Evolutionary conservation across 345 rosid genomes (phyloP), one percentile per base, ranked within the genome.

Genomic region (Geranium rotundifolium): DNA sequence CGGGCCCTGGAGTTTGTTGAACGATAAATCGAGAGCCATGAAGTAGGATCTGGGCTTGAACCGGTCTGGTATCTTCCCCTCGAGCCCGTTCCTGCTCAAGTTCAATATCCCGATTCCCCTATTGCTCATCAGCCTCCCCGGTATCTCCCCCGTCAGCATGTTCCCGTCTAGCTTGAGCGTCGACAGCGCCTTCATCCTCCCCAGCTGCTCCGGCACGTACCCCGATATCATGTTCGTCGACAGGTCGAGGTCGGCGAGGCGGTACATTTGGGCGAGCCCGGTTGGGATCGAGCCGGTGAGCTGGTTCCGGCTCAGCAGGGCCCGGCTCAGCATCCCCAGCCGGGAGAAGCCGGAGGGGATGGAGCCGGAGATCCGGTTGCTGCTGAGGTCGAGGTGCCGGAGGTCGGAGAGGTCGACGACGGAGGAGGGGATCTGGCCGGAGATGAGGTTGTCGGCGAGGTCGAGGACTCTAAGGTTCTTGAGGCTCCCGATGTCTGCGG

Each of bases 231-330:
- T 80, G 82, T 92, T 92, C 67, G 61, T 71, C n/a, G 87, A 77
- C 60, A 92, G 72, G 71, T 85, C 98, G 73, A 92, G 73, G 68
- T 92, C 96, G 4, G 95, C 98, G 37, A 92, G 84, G 66, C 95
- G 78, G 41, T 65, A 4, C 76, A 89, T 72, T 52, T 77, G 75
- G 19, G 89, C 66, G 2, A 92, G 72, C 1, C 96, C 85, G 52
- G 17, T 54, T 4, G 96, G 98, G 62, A 92, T 77, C 3, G 87
- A 65, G 16, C 96, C 98, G 39, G 78, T 78, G 1, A 92, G 78
- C 54, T 77, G 84, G 88, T 92, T 92, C 64, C 89, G 75, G 18
- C 75, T 68, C 63, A 92, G 74, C 63, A 92, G 68, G 18, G 82
- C 93, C 5, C 98, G 82, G 73, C 95, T 87, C 71, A 92, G 71